These are phyloP conservation scores for Wallacemonas sp. DNA, from an alignment of 208 protist genomes.

Conservation along the genomic window DNA sequence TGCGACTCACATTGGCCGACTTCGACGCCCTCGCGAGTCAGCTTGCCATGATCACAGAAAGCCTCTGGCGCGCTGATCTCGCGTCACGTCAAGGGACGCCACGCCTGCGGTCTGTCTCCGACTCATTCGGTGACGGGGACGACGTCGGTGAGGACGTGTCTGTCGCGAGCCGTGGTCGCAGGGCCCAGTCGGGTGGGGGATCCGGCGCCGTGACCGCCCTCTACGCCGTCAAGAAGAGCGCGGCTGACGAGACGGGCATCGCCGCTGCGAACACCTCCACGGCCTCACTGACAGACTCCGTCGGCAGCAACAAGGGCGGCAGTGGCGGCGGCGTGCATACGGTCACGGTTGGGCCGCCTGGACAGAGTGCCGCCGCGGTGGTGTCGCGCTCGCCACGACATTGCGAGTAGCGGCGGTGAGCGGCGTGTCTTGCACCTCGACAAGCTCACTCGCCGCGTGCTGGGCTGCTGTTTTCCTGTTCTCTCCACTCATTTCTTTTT, in stretches of 20 bases:
- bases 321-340: not conserved
- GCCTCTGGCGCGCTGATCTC: not conserved
- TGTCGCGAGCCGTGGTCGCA: not conserved
- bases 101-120: not conserved
- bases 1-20: not conserved
- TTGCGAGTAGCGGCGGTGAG: not conserved
- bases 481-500: not conserved
- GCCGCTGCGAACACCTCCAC: not conserved
- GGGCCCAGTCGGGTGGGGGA: not conserved
- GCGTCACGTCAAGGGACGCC: constrained; percentile 4
- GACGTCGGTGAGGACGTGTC: not conserved
- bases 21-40: constrained; percentile 1
- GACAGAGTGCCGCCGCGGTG: not conserved
- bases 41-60: constrained; percentile 6
- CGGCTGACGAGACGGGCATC: not conserved
- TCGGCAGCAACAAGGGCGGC: not conserved
- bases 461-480: not conserved
- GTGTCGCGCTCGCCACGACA: not conserved
- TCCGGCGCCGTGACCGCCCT: not conserved
- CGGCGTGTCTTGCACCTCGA: no score
- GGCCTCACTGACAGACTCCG: not conserved
- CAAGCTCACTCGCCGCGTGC: no score
- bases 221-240: not conserved
- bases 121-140: not conserved
- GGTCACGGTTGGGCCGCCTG: not conserved